A percentile compares a stretch with the other conserved stretches of the same genome.
phyloP scores from a whole-genome alignment of 441 rosid genomes.

The Populus hybrid region DNA sequence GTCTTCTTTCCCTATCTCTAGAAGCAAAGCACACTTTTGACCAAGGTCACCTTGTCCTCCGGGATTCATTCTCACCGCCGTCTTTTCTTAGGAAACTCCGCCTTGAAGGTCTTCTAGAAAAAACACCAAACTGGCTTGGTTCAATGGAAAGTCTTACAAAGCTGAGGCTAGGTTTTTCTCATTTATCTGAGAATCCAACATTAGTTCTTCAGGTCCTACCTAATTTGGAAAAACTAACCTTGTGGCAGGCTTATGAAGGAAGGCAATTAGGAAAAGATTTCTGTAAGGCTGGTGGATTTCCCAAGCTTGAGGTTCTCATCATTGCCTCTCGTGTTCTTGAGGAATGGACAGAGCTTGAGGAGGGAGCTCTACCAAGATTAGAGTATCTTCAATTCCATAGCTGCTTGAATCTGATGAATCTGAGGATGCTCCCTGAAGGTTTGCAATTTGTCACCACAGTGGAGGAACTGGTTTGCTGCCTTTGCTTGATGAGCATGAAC shows the following conservation, averaged over 20 bases:
- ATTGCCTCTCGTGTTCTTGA: constrained; percentile 37
- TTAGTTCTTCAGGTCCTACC: constrained; percentile 37
- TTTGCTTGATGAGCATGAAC: constrained; percentile 35
- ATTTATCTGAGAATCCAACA: constrained; percentile 36
- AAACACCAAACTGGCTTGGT: constrained; percentile 33
- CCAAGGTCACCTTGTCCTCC: constrained; percentile 16
- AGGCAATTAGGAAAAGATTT: constrained; percentile 39
- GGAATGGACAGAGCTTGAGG: constrained; percentile 44
- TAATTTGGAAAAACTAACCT: constrained; percentile 28
- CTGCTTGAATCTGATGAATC: constrained; percentile 24
- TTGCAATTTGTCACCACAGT: constrained; percentile 39
- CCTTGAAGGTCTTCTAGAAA: constrained; percentile 29
- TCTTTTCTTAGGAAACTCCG: constrained; percentile 32
- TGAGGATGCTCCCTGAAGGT: constrained; percentile 44
- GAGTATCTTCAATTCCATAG: constrained; percentile 32
- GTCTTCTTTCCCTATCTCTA: constrained; percentile 30
- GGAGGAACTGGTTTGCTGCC: constrained; percentile 34
- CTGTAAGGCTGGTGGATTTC: constrained; percentile 38
- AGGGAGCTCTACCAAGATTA: constrained; percentile 45
- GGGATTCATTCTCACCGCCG: constrained; percentile 37
- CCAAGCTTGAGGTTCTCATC: constrained; percentile 36
- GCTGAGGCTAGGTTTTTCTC: constrained; percentile 32
- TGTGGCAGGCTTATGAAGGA: constrained; percentile 38
- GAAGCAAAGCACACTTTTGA: constrained; percentile 20
- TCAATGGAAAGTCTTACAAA: constrained; percentile 34